These are phyloP conservation scores for Novymonas esmeraldas DNA, from an alignment of 208 protist genomes.

Conservation along the genomic window DNA sequence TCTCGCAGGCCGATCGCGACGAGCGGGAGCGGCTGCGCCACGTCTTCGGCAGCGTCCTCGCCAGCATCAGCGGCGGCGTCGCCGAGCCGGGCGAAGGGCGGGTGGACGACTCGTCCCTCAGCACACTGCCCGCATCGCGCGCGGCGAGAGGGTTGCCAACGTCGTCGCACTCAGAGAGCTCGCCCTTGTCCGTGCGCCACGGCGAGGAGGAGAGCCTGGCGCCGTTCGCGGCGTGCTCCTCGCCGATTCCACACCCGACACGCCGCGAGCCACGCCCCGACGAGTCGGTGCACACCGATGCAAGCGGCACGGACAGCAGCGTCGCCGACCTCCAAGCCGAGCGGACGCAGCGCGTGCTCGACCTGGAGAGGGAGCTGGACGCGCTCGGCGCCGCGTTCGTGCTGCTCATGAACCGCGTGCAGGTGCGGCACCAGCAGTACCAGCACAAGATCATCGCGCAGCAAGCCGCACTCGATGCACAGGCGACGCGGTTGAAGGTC, in stretches of 20 bases:
- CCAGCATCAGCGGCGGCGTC: constrained; percentile 19
- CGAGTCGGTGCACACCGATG: neutral
- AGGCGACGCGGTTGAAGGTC: constrained; percentile 58
- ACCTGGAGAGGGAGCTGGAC: constrained; percentile 25
- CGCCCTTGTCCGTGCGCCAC: neutral
- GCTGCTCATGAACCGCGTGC: constrained; percentile 44
- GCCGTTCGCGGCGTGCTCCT: neutral
- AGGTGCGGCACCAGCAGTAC: constrained; percentile 32
- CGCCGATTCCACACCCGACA: neutral
- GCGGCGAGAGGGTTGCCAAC: neutral
- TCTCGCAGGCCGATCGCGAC: constrained; percentile 9
- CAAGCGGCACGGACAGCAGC: neutral
- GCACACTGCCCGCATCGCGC: neutral
- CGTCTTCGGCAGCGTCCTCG: constrained; percentile 23
- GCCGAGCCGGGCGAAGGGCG: neutral
- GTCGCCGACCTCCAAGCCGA: neutral
- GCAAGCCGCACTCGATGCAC: constrained; percentile 52
- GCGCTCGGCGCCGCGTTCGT: constrained; percentile 32
- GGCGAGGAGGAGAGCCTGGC: neutral
- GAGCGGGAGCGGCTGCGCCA: constrained; percentile 12
- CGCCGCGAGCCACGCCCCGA: neutral
- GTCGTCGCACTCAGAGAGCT: neutral
- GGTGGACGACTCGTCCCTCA: neutral
- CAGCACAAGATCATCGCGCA: constrained; percentile 41
- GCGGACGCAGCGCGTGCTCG: constrained; percentile 9